Conservation (phyloP, 106 monocot genomes). For the Cymbidium sinense region DNA sequence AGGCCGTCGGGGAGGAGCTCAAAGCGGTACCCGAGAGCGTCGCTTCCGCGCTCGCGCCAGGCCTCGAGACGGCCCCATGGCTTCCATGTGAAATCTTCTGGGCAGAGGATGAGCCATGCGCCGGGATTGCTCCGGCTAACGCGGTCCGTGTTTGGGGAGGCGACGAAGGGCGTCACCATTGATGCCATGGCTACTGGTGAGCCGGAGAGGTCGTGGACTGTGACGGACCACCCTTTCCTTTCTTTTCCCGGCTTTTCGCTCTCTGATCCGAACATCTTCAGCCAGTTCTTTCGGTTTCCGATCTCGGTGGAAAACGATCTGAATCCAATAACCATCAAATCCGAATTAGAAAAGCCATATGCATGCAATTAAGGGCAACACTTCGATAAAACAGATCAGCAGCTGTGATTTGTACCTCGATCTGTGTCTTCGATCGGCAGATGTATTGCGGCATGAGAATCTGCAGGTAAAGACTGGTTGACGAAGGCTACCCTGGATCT, state of each 20-base stretch:
- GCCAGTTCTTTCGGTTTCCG: conserved; percentile 29
- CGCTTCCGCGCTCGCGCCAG: conserved; percentile 85
- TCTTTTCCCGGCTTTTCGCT: conserved; percentile 59
- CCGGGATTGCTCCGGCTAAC: conserved; percentile 86
- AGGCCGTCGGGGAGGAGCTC: conserved; percentile 63
- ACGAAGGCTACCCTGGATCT: conserved; percentile 51
- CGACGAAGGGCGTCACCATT: conserved; percentile 89
- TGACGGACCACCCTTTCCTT: conserved; percentile 80
- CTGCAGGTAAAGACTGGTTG: conserved; percentile 97
- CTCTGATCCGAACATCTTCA: conserved; percentile 53
- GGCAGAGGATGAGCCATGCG: conserved; percentile 81
- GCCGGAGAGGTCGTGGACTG: conserved; percentile 86
- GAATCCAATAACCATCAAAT: not conserved
- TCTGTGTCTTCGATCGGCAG: conserved; percentile 32
- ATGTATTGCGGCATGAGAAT: conserved; percentile 49
- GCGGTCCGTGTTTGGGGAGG: conserved; percentile 67
- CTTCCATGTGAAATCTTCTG: conserved; percentile 71
- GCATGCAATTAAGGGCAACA: not conserved
- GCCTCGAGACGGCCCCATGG: conserved; percentile 90
- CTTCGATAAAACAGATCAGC: not conserved
- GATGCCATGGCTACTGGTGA: conserved; percentile 91
- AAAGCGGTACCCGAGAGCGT: conserved; percentile 64
- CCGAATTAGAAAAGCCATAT: not conserved
- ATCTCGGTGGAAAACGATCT: conserved; percentile 50
- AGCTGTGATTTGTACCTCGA: conserved; percentile 33